These are phyloP conservation scores for Chalciporus pseudorubinellus DNA, from an alignment of 768 basidiomycete genomes.

Conservation along the genomic window DNA sequence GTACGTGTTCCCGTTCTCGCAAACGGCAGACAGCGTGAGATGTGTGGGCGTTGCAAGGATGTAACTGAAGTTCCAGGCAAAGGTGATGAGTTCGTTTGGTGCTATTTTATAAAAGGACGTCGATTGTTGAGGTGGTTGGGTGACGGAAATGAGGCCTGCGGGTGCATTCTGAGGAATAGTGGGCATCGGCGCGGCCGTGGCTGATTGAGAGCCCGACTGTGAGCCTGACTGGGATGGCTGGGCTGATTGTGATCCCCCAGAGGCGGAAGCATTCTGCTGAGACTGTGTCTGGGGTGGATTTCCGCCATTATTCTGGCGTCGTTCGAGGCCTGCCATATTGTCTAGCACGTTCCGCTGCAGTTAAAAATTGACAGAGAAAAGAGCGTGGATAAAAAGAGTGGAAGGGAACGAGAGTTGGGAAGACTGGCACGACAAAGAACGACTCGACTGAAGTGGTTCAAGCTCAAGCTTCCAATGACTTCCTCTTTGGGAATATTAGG, in stretches of 20 bases:
- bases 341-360: too few species aligned
- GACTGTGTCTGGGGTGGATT: too few species aligned
- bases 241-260: background rate
- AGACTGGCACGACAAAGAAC: too few species aligned
- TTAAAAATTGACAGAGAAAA: background rate
- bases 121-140: slow-evolving; percentile 76
- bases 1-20: too few species aligned
- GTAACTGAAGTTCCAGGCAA: slow-evolving; percentile 87
- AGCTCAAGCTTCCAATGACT: background rate
- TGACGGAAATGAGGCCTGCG: slow-evolving; percentile 37
- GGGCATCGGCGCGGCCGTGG: slow-evolving; percentile 5
- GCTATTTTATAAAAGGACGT: slow-evolving; percentile 92
- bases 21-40: too few species aligned
- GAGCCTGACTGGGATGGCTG: slow-evolving; percentile 3
- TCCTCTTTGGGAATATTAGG: background rate
- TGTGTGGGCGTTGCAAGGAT: slow-evolving; percentile 48
- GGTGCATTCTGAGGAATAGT: slow-evolving; percentile 33
- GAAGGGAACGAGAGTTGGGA: too few species aligned
- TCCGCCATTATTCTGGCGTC: slow-evolving; percentile 1
- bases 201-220: slow-evolving; percentile 8
- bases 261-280: too few species aligned
- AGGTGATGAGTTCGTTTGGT: slow-evolving; percentile 67
- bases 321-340: background rate
- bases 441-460: too few species aligned
- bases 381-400: too few species aligned